Base-by-base conservation (phyloP, 2,329 filamentous ascomycete species). In the Exophiala mesophila region DNA sequence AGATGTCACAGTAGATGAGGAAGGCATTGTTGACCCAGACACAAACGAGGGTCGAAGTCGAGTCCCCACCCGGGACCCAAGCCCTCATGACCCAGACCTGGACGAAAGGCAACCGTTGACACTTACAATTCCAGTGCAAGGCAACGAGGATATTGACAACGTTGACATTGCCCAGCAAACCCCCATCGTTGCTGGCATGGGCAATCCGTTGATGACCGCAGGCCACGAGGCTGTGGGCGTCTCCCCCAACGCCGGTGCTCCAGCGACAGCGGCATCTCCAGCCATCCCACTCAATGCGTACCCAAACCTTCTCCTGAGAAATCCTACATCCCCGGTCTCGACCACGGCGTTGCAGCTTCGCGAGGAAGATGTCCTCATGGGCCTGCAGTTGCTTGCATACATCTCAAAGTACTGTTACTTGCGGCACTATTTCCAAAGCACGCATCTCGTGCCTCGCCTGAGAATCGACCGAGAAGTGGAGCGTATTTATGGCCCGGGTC, bases 321-420 rank as follows among this genome's bases (percentile, higher is more conserved):
- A 83, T 39, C 75, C 80, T 26, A 79, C 85, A 30, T 65, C 72
- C 18, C 78, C 80, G 57, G 77, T 83, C 12, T 82, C 83, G 54
- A 82, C 94, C 56, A 71, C 95, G 21, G 86, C 89, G 19, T 84
- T 88, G 8, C 94, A 97, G 85, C 92, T 92, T 7, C 81, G 92
- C 37, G 92, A 98, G 57, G 92, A 98, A 64, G 92, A 98, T 58
- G 92, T 98, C 2, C 73, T 98, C 51, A 96, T 98, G 90, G 96
- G 92, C 4, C 75, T 98, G 26, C 92, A 98, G 65, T 78, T 98
- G 15, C 77, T 98, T 33, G 92, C 92, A 12, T 98, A 98, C 62
- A 90, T 98, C 43, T 96, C 89, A 17, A 98, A 98, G 65, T 98
- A 98, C 67, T 97, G 92, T 73, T 94, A 94, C 57, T 77, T 98